Base-by-base conservation (phyloP, 2,329 filamentous ascomycete species). In the Pseudogymnoascus sp. region DNA sequence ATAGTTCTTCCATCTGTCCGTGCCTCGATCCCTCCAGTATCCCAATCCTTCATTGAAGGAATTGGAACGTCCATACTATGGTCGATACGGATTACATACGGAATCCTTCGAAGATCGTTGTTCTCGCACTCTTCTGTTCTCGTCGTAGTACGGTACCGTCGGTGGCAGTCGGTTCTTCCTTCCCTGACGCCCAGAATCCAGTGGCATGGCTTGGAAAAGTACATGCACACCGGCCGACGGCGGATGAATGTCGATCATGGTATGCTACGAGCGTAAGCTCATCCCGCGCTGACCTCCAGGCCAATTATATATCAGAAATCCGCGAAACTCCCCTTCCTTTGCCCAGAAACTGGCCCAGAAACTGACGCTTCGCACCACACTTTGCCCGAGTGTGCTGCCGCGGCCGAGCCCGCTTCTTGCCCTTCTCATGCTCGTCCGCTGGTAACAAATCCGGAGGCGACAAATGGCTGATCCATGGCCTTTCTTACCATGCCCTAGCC, bases 131-230 rank as follows among this genome's bases (percentile, higher is more conserved):
- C 29, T 55, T 21, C 49, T 33, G 8, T 55, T 55, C 49, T 21
- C 29, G 26, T 14, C 11, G 29, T 55, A 55, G 49, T 33, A 33
- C 49, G 33, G 26, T 55, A 55, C 49, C 49, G 16, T 33, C 49
- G 49, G 6, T 55, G 49, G 5, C 29, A 19, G 26, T 26, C n/a
- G 26, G 29, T 55, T 29, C 10, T 19, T 55, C 49, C 49, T 55
- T 55, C 49, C 49, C 49, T 33, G 49, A 55, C 49, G 49, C 49
- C 49, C 11, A 55, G 29, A 55, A 55, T 55, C 49, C 49, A 55
- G 49, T 55, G 49, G 21, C 49, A 55, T n/a, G 49, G 49, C 26
- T 33, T 55, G 49, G 29, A 55, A 55, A 31, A 19, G 29, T 55
- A 55, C 49, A 33, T 55, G 16, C 45, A 33, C 11, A 26, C n/a